Conservation (phyloP, 2,329 filamentous ascomycete genomes). For the Talaromyces amestolkiae region DNA sequence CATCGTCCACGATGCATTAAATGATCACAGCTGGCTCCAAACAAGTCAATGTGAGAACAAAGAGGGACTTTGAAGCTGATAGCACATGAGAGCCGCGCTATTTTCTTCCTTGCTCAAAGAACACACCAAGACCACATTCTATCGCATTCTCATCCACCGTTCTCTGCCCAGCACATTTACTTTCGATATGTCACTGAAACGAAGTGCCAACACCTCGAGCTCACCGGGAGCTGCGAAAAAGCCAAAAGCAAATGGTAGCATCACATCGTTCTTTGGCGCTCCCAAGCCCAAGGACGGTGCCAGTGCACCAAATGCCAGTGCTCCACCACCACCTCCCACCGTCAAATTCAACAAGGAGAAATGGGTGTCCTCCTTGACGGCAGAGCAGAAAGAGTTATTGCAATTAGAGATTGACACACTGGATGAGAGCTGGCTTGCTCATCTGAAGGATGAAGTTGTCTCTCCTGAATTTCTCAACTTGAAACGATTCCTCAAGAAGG, state of each 20-base stretch:
- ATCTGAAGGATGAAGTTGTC: slow-evolving; percentile 81
- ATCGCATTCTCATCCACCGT: background rate
- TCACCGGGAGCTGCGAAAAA: slow-evolving; percentile 62
- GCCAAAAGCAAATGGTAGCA: slow-evolving; percentile 69
- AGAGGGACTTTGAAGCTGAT: background rate
- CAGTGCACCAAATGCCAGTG: slow-evolving; percentile 10
- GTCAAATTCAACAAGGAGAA: slow-evolving; percentile 80
- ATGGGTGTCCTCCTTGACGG: slow-evolving; percentile 76
- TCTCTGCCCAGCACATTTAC: background rate
- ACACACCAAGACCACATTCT: background rate
- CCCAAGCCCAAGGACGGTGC: slow-evolving; percentile 53
- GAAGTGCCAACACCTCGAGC: slow-evolving; percentile 56
- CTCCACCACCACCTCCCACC: slow-evolving; percentile 16
- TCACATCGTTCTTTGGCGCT: slow-evolving; percentile 83
- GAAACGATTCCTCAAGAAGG: slow-evolving; percentile 80
- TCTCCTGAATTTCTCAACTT: slow-evolving; percentile 78
- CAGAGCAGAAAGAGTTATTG: slow-evolving; percentile 79
- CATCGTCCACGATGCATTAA: background rate
- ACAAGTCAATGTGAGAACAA: background rate
- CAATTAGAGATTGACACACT: slow-evolving; percentile 89
- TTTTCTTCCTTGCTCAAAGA: background rate
- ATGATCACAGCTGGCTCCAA: background rate
- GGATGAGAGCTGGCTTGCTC: slow-evolving; percentile 84
- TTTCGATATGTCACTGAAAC: slow-evolving; percentile 55
- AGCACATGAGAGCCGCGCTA: background rate